These are phyloP conservation scores for Areca catechu DNA, from an alignment of 176 grass and related monocot species.

Conservation along the genomic window DNA sequence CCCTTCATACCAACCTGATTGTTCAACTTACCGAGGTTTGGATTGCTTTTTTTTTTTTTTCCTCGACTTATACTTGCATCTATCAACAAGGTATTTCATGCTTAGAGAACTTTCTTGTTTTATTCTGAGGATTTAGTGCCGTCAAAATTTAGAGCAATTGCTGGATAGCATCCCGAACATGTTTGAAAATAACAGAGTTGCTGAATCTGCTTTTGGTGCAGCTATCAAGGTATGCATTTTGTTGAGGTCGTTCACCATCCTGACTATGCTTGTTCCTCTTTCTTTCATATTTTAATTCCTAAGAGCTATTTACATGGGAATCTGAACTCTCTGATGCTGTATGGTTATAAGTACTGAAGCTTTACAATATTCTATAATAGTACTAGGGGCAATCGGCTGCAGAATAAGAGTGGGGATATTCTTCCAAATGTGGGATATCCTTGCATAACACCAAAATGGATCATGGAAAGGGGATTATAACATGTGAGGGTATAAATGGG, in stretches of 20 bases:
- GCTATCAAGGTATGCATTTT: constrained; percentile 59
- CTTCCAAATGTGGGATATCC: too few species aligned
- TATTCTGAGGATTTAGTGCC: constrained; percentile 44
- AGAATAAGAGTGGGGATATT: too few species aligned
- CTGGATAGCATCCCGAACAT: constrained; percentile 78
- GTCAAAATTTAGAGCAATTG: constrained; percentile 70
- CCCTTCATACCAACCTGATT: constrained; percentile 63
- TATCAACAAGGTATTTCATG: neutral
- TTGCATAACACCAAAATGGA: too few species aligned
- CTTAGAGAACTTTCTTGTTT: constrained; percentile 3
- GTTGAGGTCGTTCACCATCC: neutral
- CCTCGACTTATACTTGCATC: neutral
- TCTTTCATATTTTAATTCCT: too few species aligned
- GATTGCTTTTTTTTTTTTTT: constrained; percentile 16
- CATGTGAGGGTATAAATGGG: too few species aligned
- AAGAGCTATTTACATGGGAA: too few species aligned
- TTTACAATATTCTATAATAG: too few species aligned
- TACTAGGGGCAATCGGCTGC: too few species aligned
- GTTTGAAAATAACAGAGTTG: constrained; percentile 70
- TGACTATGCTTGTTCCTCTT: too few species aligned
- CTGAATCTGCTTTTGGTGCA: constrained; percentile 83
- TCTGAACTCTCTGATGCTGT: too few species aligned
- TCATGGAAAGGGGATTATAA: too few species aligned
- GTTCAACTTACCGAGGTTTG: constrained; percentile 72
- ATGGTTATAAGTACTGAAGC: too few species aligned